Conservation (phyloP, 768 basidiomycete genomes). For the Russula griseocarnosa region DNA sequence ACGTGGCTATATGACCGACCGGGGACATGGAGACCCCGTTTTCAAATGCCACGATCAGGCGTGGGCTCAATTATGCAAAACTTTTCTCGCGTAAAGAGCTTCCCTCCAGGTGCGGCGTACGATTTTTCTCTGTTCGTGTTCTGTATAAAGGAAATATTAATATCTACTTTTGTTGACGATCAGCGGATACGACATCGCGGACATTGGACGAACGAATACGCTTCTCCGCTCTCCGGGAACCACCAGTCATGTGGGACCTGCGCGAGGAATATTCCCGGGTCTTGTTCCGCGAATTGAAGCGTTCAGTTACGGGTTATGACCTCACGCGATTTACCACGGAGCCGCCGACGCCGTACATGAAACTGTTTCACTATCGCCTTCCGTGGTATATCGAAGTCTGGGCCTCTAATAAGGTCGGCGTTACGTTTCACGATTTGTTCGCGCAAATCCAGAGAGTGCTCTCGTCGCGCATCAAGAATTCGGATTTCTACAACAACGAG, state of each 20-base stretch:
- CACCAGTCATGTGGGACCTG: constrained; percentile 49
- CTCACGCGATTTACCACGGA: constrained; percentile 51
- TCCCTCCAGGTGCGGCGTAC: constrained; percentile 26
- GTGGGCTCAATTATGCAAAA: constrained; percentile 30
- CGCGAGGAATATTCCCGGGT: constrained; percentile 42
- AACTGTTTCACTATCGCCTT: constrained; percentile 51
- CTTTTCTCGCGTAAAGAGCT: constrained; percentile 27
- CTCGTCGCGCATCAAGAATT: constrained; percentile 42
- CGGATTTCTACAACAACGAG: constrained; percentile 59
- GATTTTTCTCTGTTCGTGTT: neutral
- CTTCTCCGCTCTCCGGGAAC: constrained; percentile 31
- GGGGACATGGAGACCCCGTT: constrained; percentile 35
- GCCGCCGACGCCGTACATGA: constrained; percentile 49
- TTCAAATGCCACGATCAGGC: constrained; percentile 32
- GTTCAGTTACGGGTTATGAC: constrained; percentile 45
- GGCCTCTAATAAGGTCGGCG: constrained; percentile 45
- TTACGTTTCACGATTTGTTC: constrained; percentile 57
- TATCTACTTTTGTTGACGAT: neutral
- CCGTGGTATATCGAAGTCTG: constrained; percentile 68
- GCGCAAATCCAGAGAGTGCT: constrained; percentile 44
- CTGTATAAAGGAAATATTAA: neutral
- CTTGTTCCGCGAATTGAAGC: constrained; percentile 45
- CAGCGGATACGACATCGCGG: constrained; percentile 20
- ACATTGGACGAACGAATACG: constrained; percentile 33
- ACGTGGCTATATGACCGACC: constrained; percentile 25